phyloP scores from a whole-genome alignment of 2,329 filamentous ascomycete species.

The Neonectria coccinea region DNA sequence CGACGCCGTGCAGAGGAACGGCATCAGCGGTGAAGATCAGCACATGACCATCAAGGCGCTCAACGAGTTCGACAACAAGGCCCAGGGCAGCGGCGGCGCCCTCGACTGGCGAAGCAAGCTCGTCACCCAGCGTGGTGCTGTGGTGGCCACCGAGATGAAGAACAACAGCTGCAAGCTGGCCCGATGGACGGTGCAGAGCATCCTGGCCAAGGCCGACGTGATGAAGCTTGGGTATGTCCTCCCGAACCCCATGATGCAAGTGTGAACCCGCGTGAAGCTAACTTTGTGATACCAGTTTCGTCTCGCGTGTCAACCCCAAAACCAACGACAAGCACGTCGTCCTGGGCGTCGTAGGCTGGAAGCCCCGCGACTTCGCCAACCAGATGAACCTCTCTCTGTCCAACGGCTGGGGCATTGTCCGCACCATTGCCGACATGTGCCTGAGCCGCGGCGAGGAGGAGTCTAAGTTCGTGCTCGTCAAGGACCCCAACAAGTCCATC shows the following conservation, averaged over 20 bases:
- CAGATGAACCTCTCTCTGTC: slow-evolving; percentile 98
- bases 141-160: slow-evolving; percentile 99
- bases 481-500: slow-evolving; percentile 97
- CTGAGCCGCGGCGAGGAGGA: slow-evolving; percentile 80
- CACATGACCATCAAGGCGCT: slow-evolving; percentile 93
- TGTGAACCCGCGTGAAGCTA: slow-evolving; percentile 23
- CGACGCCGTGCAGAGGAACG: slow-evolving; percentile 96
- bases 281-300: slow-evolving; percentile 72
- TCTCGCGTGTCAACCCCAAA: slow-evolving; percentile 93
- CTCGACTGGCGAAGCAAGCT: slow-evolving; percentile 98
- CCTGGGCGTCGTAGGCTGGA: slow-evolving; percentile 96
- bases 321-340: slow-evolving; percentile 94
- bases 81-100: slow-evolving; percentile 92
- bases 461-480: slow-evolving; percentile 83
- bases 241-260: not conserved
- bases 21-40: slow-evolving; percentile 91
- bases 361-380: slow-evolving; percentile 93
- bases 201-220: slow-evolving; percentile 94
- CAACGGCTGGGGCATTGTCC: slow-evolving; percentile 99
- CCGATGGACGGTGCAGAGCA: slow-evolving; percentile 96
- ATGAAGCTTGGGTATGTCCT: slow-evolving; percentile 93
- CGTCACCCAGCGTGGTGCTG: slow-evolving; percentile 92
- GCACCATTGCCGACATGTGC: slow-evolving; percentile 96
- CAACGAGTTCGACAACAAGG: slow-evolving; percentile 99
- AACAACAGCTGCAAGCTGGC: slow-evolving; percentile 99